Evolutionary conservation across 148 eudicot genomes (phyloP), one percentile per base, ranked within the genome.

Genomic region (Vaccinium darrowii): DNA sequence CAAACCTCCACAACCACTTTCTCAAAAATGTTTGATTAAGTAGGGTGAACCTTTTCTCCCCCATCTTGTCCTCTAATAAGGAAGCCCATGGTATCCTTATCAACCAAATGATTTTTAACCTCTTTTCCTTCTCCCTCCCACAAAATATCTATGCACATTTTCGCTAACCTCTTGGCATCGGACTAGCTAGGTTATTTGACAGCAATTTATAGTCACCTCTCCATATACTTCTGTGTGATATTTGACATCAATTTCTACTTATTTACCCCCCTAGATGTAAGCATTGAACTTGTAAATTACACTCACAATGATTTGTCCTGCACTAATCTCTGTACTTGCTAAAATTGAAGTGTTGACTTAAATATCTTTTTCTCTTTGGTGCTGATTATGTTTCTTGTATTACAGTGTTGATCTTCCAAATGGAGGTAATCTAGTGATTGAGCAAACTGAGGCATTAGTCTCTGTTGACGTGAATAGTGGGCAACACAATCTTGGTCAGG

Each of bases 381-480:
- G 82, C 90, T 88, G 83, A 83, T 85, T 85, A 43, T 56, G 80
- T 74, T 4, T 85, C 76, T 84, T 77, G 19, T 60, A 82, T 81
- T 81, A 63, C 86, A 94, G 99, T 92, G 97, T 96, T 85, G 81
- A 93, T 57, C 95, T 96, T 76, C 92, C 89, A 79, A 93, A 93
- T 87, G 98, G 99, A 85, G 99, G 98, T 81, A 92, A 95, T 90
- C 84, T 96, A 74, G 98, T 94, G 69, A 96, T 96, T 86, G 98
- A 96, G 90, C 98, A 96, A 89, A 96, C 99, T 56, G 99, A 96
- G 90, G 99, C 98, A 86, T 90, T 96, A 84, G 98, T 96, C 62
- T 95, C 99, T 50, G 88, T 96, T 82, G 99, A 95, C 84, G 99
- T 96, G 83, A 96, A 96, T 89, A 97, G 99, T 73, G 99, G 99